Evolutionary conservation across 2,329 filamentous ascomycete species (phyloP).

Genomic region (Tolypocladium paradoxum): DNA sequence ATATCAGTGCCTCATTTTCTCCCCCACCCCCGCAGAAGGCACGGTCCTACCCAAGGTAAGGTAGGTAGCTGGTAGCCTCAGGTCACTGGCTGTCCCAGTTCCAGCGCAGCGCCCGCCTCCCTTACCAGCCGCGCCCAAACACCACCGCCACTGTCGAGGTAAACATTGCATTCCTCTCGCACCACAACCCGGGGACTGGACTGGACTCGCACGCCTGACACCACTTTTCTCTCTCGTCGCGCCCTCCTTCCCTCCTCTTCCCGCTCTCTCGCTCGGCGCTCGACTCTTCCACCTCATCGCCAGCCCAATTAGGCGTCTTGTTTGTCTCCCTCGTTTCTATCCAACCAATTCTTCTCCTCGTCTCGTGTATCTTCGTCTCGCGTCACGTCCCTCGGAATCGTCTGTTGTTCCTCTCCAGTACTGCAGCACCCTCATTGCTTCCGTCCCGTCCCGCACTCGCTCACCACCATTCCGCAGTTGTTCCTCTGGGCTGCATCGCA

Average conservation of each 20-base stretch:
- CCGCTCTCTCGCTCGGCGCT: slow-evolving; percentile 7
- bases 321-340: neutral
- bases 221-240: neutral
- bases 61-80: neutral
- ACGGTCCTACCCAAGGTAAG: neutral
- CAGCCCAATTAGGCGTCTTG: neutral
- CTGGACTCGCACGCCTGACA: neutral
- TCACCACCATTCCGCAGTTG: neutral
- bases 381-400: neutral
- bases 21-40: neutral
- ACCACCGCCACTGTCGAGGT: slow-evolving; percentile 10
- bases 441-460: neutral
- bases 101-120: slow-evolving; percentile 6
- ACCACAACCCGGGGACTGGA: neutral
- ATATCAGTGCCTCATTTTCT: neutral
- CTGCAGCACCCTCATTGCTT: neutral
- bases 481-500: neutral
- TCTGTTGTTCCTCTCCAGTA: neutral
- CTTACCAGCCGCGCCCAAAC: slow-evolving; percentile 14
- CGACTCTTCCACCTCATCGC: neutral
- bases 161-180: slow-evolving; percentile 19
- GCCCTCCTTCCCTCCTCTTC: slow-evolving; percentile 6
- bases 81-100: slow-evolving; percentile 4
- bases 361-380: neutral
- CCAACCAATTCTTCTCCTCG: neutral